Base-by-base conservation (phyloP, 176 grass and related monocot genomes). In the Musa troglodytarum region DNA sequence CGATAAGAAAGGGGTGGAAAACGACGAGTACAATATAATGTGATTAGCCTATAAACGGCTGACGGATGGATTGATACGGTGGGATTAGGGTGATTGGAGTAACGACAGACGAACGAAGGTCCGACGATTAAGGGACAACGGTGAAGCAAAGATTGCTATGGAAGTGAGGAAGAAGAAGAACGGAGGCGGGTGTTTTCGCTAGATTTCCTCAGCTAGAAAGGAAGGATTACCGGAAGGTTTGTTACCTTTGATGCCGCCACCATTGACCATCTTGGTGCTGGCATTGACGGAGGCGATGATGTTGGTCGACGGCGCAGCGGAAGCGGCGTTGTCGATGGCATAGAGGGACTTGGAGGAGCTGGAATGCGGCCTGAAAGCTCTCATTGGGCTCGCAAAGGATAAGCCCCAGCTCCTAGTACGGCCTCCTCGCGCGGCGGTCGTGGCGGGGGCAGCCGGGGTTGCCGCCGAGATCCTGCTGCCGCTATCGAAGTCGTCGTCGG, bases 341-440 rank as follows among this genome's bases (percentile, higher is more conserved):
- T 74, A 56, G 52, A 74, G 1, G 16, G 50, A 53, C 11, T 86
- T 68, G 24, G 88, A 81, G 69, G 86, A 74, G 34, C 4, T 0
- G 25, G 76, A 55, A 53, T 65, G 21, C 3, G 91, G 91, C 79
- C 83, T 83, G 52, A 99, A 88, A 54, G 83, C 88, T 51, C 96
- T 77, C 91, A 95, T 95, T 57, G 91, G 91, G 76, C 96, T 99
- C 4, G 91, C 86, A 10, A 99, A 92, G 21, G 88, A 88, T 91
- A 86, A 99, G 11, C 86, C 88, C 91, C 91, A 95, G 63, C 81
- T 82, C 74, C 88, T 70, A 12, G 19, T 16, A 8, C 75, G 75
- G 49, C 59, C 58, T 10, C 59, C 58, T 10, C 22, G 34, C 19
- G 19, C 61, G 1, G 50, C n/a, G 28, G 8, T 9, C 8, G 83